These are phyloP conservation scores for Neurospora sp. DNA, from an alignment of 495 filamentous ascomycete genomes.

Conservation along the genomic window DNA sequence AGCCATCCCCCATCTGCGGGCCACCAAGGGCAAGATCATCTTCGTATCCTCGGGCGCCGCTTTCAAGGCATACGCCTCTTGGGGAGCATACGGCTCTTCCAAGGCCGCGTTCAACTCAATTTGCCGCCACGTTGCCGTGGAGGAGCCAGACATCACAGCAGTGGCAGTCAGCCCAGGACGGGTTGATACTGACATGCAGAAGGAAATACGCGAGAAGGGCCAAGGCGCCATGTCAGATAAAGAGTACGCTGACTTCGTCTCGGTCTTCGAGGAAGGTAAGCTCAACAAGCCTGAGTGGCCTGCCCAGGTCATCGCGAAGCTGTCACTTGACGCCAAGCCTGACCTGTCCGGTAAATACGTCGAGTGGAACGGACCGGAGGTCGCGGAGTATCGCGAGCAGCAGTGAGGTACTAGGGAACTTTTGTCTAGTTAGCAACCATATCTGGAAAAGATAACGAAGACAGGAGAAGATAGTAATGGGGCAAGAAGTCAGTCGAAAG, in stretches of 20 bases:
- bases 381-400: slow-evolving; percentile 50
- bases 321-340: slow-evolving; percentile 48
- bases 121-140: slow-evolving; percentile 56
- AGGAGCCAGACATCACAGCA: slow-evolving; percentile 68
- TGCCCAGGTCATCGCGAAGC: slow-evolving; percentile 72
- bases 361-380: slow-evolving; percentile 57
- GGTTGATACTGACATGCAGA: slow-evolving; percentile 91
- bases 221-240: slow-evolving; percentile 51
- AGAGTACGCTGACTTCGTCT: slow-evolving; percentile 57
- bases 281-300: slow-evolving; percentile 77
- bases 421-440: slow-evolving; percentile 4
- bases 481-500: slow-evolving; percentile 70
- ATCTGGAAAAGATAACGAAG: background rate
- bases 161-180: slow-evolving; percentile 72
- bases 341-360: slow-evolving; percentile 68
- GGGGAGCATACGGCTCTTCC: slow-evolving; percentile 71
- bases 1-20: slow-evolving; percentile 60
- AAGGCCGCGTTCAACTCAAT: slow-evolving; percentile 90
- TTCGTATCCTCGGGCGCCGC: slow-evolving; percentile 74
- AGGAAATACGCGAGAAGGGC: slow-evolving; percentile 65
- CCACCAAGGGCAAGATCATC: slow-evolving; percentile 57
- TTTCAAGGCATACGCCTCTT: slow-evolving; percentile 54
- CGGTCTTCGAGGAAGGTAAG: slow-evolving; percentile 54
- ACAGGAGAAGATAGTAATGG: background rate
- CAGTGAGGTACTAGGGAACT: background rate